Conservation (phyloP, 75 land plant species). For the Adiantum capillusveneris region DNA sequence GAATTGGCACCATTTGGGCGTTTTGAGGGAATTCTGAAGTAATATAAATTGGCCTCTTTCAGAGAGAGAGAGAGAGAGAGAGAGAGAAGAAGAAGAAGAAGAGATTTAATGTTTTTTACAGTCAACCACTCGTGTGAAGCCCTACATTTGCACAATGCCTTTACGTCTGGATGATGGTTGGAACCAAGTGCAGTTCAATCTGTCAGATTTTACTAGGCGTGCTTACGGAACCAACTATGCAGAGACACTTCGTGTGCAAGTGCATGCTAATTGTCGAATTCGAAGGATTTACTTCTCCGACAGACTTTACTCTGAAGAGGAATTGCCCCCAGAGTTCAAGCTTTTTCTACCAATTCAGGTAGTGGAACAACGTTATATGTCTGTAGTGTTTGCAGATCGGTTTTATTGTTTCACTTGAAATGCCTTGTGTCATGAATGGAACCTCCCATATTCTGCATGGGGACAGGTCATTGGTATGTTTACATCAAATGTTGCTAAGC, state of each 20-base stretch:
- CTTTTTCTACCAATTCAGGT: constrained; percentile 91
- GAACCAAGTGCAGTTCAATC: constrained; percentile 91
- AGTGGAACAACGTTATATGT: too few relatives aligned
- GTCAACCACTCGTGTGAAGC: constrained; percentile 84
- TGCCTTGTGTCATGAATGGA: too few relatives aligned
- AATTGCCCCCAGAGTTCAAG: constrained; percentile 92
- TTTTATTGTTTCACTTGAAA: too few relatives aligned
- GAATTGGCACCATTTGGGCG: too few relatives aligned
- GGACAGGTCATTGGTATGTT: too few relatives aligned
- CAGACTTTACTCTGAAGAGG: constrained; percentile 88
- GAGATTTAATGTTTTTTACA: constrained; percentile 16
- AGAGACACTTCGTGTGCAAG: constrained; percentile 87
- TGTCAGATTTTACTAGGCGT: constrained; percentile 77
- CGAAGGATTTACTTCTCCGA: constrained; percentile 91
- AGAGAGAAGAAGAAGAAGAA: not conserved
- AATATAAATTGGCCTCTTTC: too few relatives aligned
- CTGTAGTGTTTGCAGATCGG: too few relatives aligned
- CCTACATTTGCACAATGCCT: constrained; percentile 96
- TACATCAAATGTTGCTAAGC: too few relatives aligned
- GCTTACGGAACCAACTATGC: constrained; percentile 96
- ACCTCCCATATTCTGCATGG: too few relatives aligned
- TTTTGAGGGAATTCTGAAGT: too few relatives aligned
- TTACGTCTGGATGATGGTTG: constrained; percentile 83
- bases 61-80: too few relatives aligned
- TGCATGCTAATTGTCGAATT: constrained; percentile 93